phyloP scores from a whole-genome alignment of 2,329 filamentous ascomycete species.

The Hypoxylon rubiginosum region DNA sequence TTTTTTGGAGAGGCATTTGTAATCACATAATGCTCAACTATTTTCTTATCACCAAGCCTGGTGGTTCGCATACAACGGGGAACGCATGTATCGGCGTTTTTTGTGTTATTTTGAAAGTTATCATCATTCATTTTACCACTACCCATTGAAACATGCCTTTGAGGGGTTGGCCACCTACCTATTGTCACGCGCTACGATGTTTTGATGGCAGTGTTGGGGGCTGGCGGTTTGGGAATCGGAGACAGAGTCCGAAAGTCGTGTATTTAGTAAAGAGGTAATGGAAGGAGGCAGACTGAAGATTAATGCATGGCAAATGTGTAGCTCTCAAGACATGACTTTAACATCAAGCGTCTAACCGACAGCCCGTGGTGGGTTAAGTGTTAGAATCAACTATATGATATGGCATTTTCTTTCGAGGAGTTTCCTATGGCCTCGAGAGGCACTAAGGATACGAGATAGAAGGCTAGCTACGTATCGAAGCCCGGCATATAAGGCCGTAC shows the following conservation, averaged over 20 bases:
- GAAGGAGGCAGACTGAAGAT: not conserved
- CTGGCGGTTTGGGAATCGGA: not conserved
- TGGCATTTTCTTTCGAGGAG: not conserved
- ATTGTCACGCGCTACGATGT: not conserved
- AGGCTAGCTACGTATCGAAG: not conserved
- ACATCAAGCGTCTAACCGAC: too few species aligned
- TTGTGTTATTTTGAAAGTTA: not conserved
- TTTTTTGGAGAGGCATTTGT: conserved; percentile 4
- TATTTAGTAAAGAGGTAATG: not conserved
- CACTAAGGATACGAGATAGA: not conserved
- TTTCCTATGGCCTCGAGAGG: not conserved
- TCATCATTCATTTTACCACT: conserved; percentile 12
- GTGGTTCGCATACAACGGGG: conserved; percentile 8
- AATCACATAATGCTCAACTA: not conserved
- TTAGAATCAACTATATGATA: not conserved
- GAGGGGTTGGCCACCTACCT: not conserved
- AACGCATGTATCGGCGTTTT: conserved; percentile 22
- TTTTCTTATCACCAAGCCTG: not conserved
- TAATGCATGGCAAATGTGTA: not conserved
- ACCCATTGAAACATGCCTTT: not conserved
- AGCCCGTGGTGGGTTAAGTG: too few species aligned
- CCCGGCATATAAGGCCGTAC: too few species aligned
- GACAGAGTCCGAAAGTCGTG: not conserved
- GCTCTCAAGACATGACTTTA: too few species aligned
- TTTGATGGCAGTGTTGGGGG: not conserved